Base-by-base conservation (phyloP, 495 filamentous ascomycete genomes). In the Chaetomium tenue region DNA sequence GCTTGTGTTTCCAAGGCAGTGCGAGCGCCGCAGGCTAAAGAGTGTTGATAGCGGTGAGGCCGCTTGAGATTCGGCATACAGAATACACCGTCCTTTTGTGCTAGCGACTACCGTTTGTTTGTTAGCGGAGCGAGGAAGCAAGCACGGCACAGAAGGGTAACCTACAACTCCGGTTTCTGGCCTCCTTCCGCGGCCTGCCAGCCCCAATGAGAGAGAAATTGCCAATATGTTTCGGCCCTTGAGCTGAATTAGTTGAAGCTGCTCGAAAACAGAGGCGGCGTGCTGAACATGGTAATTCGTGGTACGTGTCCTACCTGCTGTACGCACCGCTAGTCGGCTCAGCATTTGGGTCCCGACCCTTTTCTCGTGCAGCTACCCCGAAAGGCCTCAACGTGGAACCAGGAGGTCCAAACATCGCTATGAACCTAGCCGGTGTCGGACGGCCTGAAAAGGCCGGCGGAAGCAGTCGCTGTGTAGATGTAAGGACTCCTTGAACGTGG, bases 291-390 rank as follows among this genome's bases (percentile, higher is more conserved):
- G 37, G 60, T 13, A 46, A 50, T 37, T 52, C 5, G 52, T 57
- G 52, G n/a, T 15, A 57, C 52, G 8, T 37, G 61, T 57, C 52
- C 25, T 47, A 63, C 61, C 39, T 20, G 28, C 28, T 6, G n/a
- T 48, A 9, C 23, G 18, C 61, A 40, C 61, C 52, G 26, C 25
- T 20, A 50, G 13, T 50, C 39, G 39, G 18, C 23, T 18, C 39
- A 13, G 5, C 40, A 55, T 25, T 16, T 39, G 37, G 25, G 33
- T 3, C 37, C 15, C 8, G 3, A 7, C 8, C 23, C 47, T 2
- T 40, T 2, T 52, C 25, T 9, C 33, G 22, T 20, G 48, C 22
- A 22, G 30, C 33, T 22, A 44, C 53, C 60, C 60, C 22, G 4
- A 6, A 20, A 63, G 18, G 23, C 33, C 39, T 48, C 51, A 15